Conservation (phyloP, 2,329 filamentous ascomycete genomes). For the Penicillium sp. region DNA sequence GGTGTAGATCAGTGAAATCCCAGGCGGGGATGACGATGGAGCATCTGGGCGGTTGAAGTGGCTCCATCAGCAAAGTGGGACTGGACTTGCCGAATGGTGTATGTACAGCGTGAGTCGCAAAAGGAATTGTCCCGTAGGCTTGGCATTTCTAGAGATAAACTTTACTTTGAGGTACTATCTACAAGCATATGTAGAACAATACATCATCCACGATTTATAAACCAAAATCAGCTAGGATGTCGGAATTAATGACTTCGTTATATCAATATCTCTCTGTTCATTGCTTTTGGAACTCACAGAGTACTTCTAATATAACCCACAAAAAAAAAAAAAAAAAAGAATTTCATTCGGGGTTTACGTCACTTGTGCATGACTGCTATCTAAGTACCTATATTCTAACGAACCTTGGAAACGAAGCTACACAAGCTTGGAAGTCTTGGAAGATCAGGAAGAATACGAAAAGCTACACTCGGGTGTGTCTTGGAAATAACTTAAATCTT, state of each 20-base stretch:
- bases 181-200: background rate
- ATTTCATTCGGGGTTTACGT: too few species aligned
- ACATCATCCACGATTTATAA: too few species aligned
- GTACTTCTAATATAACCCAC: too few species aligned
- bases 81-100: background rate
- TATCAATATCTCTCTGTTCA: too few species aligned
- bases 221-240: too few species aligned
- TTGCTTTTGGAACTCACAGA: too few species aligned
- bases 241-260: too few species aligned
- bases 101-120: background rate
- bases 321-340: too few species aligned
- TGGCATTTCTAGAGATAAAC: constrained; percentile 4
- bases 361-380: too few species aligned
- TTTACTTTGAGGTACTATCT: background rate
- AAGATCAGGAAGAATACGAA: background rate
- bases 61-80: constrained; percentile 10
- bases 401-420: background rate
- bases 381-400: background rate
- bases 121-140: constrained; percentile 9
- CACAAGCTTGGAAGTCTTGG: background rate
- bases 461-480: background rate
- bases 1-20: constrained; percentile 1
- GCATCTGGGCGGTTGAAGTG: background rate
- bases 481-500: background rate
- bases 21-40: background rate